A percentile compares a stretch with the other conserved stretches of the same genome.
These are phyloP conservation scores for Nematodospora valgi DNA, from an alignment of 805 yeast genomes.

Conservation along the genomic window DNA sequence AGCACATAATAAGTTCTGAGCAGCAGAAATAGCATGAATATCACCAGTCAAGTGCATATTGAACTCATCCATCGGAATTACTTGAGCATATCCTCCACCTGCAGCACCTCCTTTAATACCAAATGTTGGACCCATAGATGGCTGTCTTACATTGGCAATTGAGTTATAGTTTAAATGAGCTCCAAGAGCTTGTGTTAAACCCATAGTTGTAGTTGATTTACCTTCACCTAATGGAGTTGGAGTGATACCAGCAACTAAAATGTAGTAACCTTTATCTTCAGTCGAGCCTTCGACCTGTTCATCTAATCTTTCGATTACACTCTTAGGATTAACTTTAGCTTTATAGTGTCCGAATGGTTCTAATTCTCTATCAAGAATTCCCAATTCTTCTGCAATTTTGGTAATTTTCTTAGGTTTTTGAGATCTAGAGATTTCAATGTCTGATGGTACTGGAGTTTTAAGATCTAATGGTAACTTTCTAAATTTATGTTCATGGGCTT, in stretches of 20 bases:
- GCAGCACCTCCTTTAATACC: constrained; percentile 99
- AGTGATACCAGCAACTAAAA: constrained; percentile 94
- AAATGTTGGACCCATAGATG: constrained; percentile 98
- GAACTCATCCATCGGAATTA: constrained; percentile 98
- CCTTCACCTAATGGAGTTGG: constrained; percentile 99
- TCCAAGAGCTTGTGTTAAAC: constrained; percentile 94
- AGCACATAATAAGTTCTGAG: constrained; percentile 90
- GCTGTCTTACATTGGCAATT: constrained; percentile 95
- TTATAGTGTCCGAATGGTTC: constrained; percentile 88
- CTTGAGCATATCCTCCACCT: constrained; percentile 98
- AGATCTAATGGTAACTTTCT: constrained; percentile 53
- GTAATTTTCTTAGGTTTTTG: constrained; percentile 84
- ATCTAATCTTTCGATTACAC: constrained; percentile 61
- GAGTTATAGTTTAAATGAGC: constrained; percentile 82
- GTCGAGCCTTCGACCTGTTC: constrained; percentile 58
- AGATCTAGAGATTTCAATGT: constrained; percentile 82
- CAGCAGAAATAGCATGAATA: constrained; percentile 93
- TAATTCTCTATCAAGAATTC: constrained; percentile 72
- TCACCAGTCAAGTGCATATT: constrained; percentile 98
- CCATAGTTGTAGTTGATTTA: constrained; percentile 93
- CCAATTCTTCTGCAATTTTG: constrained; percentile 74
- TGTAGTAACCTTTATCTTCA: constrained; percentile 74
- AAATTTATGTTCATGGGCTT: constrained; percentile 45
- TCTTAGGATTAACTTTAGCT: constrained; percentile 74
- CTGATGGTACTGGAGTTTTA: constrained; percentile 77